Evolutionary conservation across 2,329 filamentous ascomycete species (phyloP).

Genomic region (Scorias spongiosa): DNA sequence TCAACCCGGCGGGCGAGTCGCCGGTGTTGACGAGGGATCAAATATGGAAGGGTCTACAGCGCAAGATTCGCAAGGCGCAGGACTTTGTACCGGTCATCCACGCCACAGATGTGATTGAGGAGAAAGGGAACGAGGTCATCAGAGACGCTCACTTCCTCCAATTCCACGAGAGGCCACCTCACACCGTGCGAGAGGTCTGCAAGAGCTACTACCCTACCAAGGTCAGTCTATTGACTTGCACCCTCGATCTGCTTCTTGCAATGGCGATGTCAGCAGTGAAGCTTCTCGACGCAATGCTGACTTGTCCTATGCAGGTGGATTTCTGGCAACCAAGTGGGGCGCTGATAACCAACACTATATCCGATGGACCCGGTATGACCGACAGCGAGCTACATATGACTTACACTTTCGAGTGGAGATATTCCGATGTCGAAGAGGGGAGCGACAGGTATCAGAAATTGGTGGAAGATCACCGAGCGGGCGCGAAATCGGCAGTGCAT

Average conservation of each 20-base stretch:
- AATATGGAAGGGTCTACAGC: constrained; percentile 30
- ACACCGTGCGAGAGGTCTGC: constrained; percentile 24
- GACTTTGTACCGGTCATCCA: constrained; percentile 32
- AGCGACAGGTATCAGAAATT: constrained; percentile 20
- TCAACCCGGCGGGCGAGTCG: constrained; percentile 27
- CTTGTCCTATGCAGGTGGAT: constrained; percentile 24
- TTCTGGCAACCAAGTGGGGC: constrained; percentile 30
- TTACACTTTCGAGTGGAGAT: constrained; percentile 30
- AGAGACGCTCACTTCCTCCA: constrained; percentile 27
- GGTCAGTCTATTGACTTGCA: constrained; percentile 16
- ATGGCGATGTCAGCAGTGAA: neutral
- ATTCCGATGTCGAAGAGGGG: constrained; percentile 21
- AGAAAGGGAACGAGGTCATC: constrained; percentile 20
- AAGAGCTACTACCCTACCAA: constrained; percentile 24
- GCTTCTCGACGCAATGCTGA: neutral
- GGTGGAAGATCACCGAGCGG: constrained; percentile 14
- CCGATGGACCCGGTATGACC: constrained; percentile 20
- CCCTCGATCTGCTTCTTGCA: neutral
- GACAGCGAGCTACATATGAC: constrained; percentile 28
- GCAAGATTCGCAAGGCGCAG: constrained; percentile 30
- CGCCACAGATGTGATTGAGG: constrained; percentile 25
- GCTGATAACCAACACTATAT: constrained; percentile 30
- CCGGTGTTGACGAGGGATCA: constrained; percentile 22
- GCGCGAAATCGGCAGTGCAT: constrained; percentile 28
- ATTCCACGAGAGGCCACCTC: constrained; percentile 13